Evolutionary conservation across 2,329 filamentous ascomycete genomes (phyloP).

Genomic region (Arthroderma sp.): DNA sequence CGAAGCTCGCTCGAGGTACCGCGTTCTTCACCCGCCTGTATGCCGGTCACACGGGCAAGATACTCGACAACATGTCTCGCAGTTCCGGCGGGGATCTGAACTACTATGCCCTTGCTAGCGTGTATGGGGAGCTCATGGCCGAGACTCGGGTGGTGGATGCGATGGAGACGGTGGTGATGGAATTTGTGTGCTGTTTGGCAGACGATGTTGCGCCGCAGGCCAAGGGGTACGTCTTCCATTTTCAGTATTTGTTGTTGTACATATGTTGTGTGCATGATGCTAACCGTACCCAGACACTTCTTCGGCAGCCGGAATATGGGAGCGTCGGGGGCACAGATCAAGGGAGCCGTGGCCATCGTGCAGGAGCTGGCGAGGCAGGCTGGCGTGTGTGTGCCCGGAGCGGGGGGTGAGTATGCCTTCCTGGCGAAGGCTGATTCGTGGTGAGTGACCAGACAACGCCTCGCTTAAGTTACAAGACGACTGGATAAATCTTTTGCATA

Average conservation of each 20-base stretch:
- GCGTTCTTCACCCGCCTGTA: slow-evolving; percentile 21
- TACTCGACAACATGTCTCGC: slow-evolving; percentile 18
- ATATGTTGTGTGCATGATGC: background rate
- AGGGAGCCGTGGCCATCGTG: slow-evolving; percentile 16
- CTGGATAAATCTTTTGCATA: too few species aligned
- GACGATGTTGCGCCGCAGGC: slow-evolving; percentile 20
- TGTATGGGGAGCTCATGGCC: slow-evolving; percentile 22
- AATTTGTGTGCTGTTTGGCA: slow-evolving; percentile 23
- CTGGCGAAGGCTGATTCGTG: slow-evolving; percentile 13
- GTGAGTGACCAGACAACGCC: slow-evolving; percentile 3
- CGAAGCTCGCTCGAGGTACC: slow-evolving; percentile 19
- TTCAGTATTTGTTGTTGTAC: background rate
- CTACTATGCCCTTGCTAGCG: slow-evolving; percentile 19
- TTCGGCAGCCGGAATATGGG: slow-evolving; percentile 21
- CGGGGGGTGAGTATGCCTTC: slow-evolving; percentile 12
- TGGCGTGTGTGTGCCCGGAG: slow-evolving; percentile 8
- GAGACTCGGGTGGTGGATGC: slow-evolving; percentile 18
- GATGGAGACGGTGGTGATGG: slow-evolving; percentile 20
- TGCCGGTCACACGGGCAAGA: slow-evolving; percentile 18
- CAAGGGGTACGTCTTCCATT: slow-evolving; percentile 18
- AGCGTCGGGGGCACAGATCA: slow-evolving; percentile 14
- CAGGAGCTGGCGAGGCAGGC: slow-evolving; percentile 16
- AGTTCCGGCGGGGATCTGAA: slow-evolving; percentile 21
- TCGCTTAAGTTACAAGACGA: too few species aligned
- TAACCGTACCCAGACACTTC: slow-evolving; percentile 17